These are phyloP conservation scores for Xylaria sp. DNA, from an alignment of 2,329 filamentous ascomycete genomes.

Conservation along the genomic window DNA sequence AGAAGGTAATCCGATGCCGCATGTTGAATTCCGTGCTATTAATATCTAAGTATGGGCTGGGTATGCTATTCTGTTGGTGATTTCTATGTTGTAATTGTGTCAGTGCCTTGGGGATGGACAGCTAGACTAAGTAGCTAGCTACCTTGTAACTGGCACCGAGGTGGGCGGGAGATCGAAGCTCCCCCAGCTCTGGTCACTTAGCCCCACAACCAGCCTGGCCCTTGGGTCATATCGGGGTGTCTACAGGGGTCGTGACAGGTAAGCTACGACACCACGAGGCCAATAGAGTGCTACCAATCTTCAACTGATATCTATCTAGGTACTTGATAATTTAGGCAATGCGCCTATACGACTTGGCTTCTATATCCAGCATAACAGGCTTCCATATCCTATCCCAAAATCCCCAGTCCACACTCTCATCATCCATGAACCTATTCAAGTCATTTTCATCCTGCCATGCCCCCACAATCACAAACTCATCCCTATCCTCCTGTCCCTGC, in stretches of 20 bases:
- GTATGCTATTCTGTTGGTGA: constrained; percentile 4
- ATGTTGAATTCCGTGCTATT: constrained; percentile 56
- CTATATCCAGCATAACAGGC: constrained; percentile 23
- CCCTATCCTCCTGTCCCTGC: constrained; percentile 30
- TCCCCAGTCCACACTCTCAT: constrained; percentile 24
- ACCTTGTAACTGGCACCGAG: background rate
- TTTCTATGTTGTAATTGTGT: background rate
- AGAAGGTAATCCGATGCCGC: constrained; percentile 83
- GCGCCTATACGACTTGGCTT: constrained; percentile 31
- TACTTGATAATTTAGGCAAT: constrained; percentile 12
- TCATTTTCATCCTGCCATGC: constrained; percentile 32
- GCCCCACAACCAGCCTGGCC: background rate
- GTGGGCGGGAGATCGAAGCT: background rate
- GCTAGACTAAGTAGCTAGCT: background rate
- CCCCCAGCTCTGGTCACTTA: background rate
- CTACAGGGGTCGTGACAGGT: no score
- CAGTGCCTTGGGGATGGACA: background rate
- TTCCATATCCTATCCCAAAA: constrained; percentile 20
- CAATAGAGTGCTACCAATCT: no score
- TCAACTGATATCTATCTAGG: no score
- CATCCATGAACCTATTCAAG: constrained; percentile 16
- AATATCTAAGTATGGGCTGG: background rate
- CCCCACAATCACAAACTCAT: constrained; percentile 39
- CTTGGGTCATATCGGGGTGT: background rate
- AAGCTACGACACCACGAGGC: no score